phyloP scores from a whole-genome alignment of 192 early-diverging fungal genomes.

The Rhizophagus clarus region DNA sequence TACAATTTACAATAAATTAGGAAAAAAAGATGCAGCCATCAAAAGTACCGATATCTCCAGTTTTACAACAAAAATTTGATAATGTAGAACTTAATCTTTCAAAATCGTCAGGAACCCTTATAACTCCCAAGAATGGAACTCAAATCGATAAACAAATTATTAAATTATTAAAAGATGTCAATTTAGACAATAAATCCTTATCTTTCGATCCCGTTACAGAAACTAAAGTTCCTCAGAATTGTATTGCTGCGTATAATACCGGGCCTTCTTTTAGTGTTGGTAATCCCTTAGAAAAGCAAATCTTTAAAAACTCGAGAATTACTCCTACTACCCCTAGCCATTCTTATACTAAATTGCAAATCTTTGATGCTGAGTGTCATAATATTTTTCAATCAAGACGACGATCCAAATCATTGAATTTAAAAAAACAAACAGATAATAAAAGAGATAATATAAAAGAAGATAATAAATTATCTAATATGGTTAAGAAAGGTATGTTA shows the following conservation, averaged over 20 bases:
- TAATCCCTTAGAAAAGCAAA: not conserved
- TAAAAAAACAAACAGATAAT: not conserved
- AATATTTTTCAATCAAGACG: constrained; percentile 8
- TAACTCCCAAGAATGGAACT: not conserved
- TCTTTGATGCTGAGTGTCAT: not conserved
- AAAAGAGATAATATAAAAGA: not conserved
- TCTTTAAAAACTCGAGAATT: not conserved
- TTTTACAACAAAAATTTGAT: not conserved
- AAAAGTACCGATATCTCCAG: not conserved
- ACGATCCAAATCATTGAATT: not conserved
- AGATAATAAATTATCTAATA: not conserved
- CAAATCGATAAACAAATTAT: not conserved
- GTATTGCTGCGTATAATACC: not conserved
- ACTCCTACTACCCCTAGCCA: not conserved
- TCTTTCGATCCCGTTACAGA: not conserved
- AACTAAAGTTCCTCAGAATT: not conserved
- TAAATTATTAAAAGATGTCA: not conserved
- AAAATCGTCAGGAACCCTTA: constrained; percentile 3
- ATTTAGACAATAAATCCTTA: not conserved
- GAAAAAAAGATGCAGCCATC: not conserved
- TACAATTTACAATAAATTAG: not conserved
- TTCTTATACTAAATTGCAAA: not conserved
- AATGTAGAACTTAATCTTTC: not conserved
- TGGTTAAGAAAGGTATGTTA: not conserved
- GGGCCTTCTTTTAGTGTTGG: not conserved